These are phyloP conservation scores for Verticillium klebahnii DNA, from an alignment of 2,329 filamentous ascomycete species.

Conservation along the genomic window DNA sequence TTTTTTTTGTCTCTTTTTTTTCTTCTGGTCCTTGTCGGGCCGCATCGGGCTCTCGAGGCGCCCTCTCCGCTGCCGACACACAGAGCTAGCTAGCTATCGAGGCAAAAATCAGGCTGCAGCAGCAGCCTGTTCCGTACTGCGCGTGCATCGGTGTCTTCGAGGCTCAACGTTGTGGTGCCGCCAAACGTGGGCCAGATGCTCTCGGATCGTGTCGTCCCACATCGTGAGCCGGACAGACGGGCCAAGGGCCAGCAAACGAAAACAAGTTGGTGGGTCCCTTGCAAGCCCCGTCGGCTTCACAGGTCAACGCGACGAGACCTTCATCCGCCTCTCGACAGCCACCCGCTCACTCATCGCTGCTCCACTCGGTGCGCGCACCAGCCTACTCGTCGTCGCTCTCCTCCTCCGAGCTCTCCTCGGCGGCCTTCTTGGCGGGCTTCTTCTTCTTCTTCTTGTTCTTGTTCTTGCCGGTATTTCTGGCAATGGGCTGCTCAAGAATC, in stretches of 20 bases:
- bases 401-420: conserved; percentile 20
- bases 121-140: neutral
- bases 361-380: neutral
- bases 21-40: neutral
- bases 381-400: conserved; percentile 28
- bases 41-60: neutral
- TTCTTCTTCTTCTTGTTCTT: conserved; percentile 87
- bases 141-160: neutral
- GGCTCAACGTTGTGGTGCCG: neutral
- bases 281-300: neutral
- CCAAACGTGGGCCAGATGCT: neutral
- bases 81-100: neutral
- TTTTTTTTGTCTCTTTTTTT: neutral
- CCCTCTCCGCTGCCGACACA: neutral
- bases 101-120: neutral
- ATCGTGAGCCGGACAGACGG: neutral
- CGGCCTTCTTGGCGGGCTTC: conserved; percentile 45
- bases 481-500: conserved; percentile 84
- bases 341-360: conserved; percentile 3
- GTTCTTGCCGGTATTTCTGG: conserved; percentile 85
- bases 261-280: neutral
- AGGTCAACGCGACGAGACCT: neutral
- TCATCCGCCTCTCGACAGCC: conserved; percentile 5
- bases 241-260: neutral
- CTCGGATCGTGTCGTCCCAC: neutral